Conservation (phyloP, 306 rosid genomes). For the Carpinus viminea region DNA sequence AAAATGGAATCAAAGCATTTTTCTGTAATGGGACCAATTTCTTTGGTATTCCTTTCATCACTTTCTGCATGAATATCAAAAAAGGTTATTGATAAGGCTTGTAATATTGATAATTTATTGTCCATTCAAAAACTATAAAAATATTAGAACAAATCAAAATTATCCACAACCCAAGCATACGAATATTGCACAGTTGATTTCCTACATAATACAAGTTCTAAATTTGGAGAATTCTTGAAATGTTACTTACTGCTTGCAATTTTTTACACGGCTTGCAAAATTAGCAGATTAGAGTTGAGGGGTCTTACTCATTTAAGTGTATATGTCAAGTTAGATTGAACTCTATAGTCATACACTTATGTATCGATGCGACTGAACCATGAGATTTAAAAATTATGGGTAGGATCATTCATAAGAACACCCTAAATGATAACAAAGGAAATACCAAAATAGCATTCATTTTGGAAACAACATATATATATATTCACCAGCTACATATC, state of each 20-base stretch:
- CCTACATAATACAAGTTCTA: background rate
- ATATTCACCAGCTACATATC: too few species aligned
- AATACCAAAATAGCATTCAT: background rate
- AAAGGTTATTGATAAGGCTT: background rate
- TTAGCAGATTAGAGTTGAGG: too few species aligned
- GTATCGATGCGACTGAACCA: too few species aligned
- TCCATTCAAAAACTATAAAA: background rate
- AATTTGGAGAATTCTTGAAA: background rate
- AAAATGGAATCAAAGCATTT: background rate
- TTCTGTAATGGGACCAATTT: constrained; percentile 31
- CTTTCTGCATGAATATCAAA: constrained; percentile 29
- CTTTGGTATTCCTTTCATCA: constrained; percentile 38
- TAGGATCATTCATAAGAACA: background rate
- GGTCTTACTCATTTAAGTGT: too few species aligned
- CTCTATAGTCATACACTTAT: too few species aligned
- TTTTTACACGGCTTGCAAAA: too few species aligned
- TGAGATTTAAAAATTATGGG: background rate
- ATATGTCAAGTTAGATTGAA: too few species aligned
- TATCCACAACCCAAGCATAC: background rate
- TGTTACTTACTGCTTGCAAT: too few species aligned
- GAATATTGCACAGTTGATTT: background rate
- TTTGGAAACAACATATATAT: background rate
- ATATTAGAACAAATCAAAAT: background rate
- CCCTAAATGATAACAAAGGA: background rate
- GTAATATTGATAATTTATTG: background rate